phyloP scores from a whole-genome alignment of 306 rosid genomes.

The Castanea mollissima region DNA sequence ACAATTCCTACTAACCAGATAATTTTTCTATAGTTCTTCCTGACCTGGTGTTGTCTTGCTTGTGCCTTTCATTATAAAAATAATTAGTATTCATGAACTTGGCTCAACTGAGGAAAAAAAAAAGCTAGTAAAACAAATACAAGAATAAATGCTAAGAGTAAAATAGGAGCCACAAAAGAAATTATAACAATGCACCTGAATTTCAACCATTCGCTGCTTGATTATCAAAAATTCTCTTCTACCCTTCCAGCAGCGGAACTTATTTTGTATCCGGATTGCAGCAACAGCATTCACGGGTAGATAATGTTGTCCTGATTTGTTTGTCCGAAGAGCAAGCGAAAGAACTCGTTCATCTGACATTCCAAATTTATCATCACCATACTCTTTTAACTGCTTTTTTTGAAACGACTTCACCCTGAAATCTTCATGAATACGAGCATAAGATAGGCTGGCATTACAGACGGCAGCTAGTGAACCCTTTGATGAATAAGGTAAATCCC shows the following conservation, averaged over 20 bases:
- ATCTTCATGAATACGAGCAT: constrained; percentile 82
- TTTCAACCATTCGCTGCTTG: constrained; percentile 63
- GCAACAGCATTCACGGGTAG: constrained; percentile 58
- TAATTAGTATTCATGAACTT: constrained; percentile 14
- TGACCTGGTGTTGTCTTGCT: constrained; percentile 86
- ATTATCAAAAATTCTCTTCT: constrained; percentile 70
- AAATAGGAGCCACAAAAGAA: not conserved
- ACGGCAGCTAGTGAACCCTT: constrained; percentile 81
- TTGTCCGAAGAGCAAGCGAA: constrained; percentile 41
- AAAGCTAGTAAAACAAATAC: not conserved
- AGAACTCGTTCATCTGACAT: constrained; percentile 52
- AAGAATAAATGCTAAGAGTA: not conserved
- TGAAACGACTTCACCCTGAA: constrained; percentile 78
- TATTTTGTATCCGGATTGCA: constrained; percentile 68
- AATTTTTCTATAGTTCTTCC: constrained; percentile 60
- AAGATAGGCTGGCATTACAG: constrained; percentile 79
- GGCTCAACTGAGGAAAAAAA: not conserved
- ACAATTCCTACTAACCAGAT: constrained; percentile 80
- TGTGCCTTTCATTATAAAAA: constrained; percentile 54
- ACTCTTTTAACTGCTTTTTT: constrained; percentile 60
- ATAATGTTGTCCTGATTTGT: constrained; percentile 39
- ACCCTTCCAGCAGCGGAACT: constrained; percentile 79
- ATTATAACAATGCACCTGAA: constrained; percentile 52
- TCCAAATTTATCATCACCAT: constrained; percentile 41
- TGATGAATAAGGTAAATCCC: constrained; percentile 39